Conservation (phyloP, 108 stramenopile genomes). For the Skeletonema marinoi region DNA sequence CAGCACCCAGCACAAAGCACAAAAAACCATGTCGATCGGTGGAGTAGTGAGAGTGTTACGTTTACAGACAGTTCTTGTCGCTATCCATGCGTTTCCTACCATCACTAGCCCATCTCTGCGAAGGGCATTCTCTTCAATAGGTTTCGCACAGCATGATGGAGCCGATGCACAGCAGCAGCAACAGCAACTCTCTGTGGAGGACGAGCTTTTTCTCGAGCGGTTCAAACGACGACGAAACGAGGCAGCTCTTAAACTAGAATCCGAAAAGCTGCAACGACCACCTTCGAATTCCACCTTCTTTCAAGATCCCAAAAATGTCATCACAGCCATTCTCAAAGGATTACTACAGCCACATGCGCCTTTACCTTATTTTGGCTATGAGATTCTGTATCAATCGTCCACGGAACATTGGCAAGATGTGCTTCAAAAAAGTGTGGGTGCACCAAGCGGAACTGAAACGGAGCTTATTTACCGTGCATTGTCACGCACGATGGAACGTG, state of each 20-base stretch:
- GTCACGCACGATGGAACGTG: conserved; percentile 48
- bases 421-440: conserved; percentile 54
- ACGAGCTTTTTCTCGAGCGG: conserved; percentile 30
- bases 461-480: conserved; percentile 46
- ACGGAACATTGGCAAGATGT: conserved; percentile 50
- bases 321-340: conserved; percentile 10
- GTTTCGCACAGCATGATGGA: background rate
- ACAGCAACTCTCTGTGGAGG: background rate
- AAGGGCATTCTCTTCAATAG: background rate
- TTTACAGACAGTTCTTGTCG: background rate
- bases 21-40: background rate
- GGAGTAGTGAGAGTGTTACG: background rate
- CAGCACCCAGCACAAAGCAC: no score
- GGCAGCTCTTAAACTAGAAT: background rate
- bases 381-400: conserved; percentile 34
- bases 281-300: background rate
- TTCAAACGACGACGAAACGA: conserved; percentile 25
- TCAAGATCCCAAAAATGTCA: conserved; percentile 22
- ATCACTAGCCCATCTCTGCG: background rate
- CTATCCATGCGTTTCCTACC: background rate
- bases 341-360: conserved; percentile 18
- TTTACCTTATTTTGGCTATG: conserved; percentile 35
- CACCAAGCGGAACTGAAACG: conserved; percentile 25
- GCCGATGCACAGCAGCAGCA: background rate
- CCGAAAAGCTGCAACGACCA: background rate